These are phyloP conservation scores for Globisporangium paddicum DNA, from an alignment of 352 stramenopile species.

Conservation along the genomic window DNA sequence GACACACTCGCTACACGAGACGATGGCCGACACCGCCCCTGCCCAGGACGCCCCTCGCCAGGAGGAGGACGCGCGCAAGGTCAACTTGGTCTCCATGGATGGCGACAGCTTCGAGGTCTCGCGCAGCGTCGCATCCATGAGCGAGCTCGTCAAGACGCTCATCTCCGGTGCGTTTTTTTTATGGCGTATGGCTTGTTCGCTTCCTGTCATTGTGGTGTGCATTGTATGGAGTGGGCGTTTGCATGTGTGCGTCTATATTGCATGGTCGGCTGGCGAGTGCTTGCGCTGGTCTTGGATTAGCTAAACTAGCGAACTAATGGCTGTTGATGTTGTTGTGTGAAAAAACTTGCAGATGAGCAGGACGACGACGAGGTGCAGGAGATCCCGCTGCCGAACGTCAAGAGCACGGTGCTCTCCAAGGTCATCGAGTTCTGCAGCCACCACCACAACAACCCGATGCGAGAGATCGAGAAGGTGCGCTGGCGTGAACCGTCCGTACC, in stretches of 20 bases:
- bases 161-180: constrained; percentile 78
- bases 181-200: background rate
- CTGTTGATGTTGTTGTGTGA: no score
- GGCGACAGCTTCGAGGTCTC: constrained; percentile 96
- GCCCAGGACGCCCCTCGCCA: constrained; percentile 40
- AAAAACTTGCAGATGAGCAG: constrained; percentile 78
- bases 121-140: constrained; percentile 94
- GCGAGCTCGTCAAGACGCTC: constrained; percentile 97
- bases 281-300: no score
- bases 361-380: constrained; percentile 95
- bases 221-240: background rate
- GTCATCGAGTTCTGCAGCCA: constrained; percentile 96
- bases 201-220: background rate
- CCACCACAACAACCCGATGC: constrained; percentile 97
- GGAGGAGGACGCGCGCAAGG: constrained; percentile 78
- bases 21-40: constrained; percentile 55
- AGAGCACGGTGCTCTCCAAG: constrained; percentile 95
- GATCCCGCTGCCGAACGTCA: constrained; percentile 98
- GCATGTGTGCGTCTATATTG: background rate
- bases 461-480: constrained; percentile 97
- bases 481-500: background rate
- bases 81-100: constrained; percentile 92
- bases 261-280: no score
- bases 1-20: no score
- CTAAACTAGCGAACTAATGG: no score